Conservation (phyloP, 768 basidiomycete genomes). For the Tephrocybe sp. region DNA sequence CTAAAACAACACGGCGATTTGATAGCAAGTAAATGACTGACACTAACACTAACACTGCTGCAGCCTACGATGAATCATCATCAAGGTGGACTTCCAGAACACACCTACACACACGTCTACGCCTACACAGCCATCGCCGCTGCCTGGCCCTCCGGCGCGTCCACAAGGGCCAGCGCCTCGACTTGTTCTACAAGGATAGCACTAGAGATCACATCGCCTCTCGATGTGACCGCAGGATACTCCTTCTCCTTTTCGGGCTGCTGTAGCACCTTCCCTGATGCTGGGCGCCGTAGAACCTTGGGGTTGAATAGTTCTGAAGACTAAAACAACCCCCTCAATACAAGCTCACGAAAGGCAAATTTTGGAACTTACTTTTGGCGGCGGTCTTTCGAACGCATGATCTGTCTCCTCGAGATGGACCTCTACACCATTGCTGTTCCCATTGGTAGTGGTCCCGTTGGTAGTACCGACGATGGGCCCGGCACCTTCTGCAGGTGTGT, state of each 20-base stretch:
- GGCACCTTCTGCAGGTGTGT: no score
- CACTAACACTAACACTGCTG: background rate
- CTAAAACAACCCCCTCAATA: conserved; percentile 4
- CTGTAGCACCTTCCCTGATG: conserved; percentile 17
- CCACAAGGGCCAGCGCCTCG: conserved; percentile 34
- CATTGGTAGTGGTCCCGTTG: no score
- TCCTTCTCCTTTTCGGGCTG: conserved; percentile 23
- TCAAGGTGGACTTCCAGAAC: background rate
- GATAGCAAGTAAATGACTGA: conserved; percentile 21
- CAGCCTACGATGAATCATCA: conserved; percentile 8
- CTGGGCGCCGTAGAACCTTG: conserved; percentile 27
- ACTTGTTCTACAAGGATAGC: conserved; percentile 38
- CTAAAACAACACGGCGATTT: conserved; percentile 7
- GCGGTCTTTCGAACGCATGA: conserved; percentile 44
- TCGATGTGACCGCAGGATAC: no score
- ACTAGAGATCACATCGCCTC: conserved; percentile 32
- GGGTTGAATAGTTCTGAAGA: conserved; percentile 36
- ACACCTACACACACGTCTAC: background rate
- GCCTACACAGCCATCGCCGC: conserved; percentile 3
- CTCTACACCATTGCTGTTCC: no score
- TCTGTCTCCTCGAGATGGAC: conserved; percentile 44
- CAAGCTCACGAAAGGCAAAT: background rate
- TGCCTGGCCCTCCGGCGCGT: conserved; percentile 8
- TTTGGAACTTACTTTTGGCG: conserved; percentile 37
- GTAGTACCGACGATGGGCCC: no score